Evolutionary conservation across 805 yeast genomes (phyloP), one percentile per base, ranked within the genome.

Genomic region (Myxozyma neglecta): DNA sequence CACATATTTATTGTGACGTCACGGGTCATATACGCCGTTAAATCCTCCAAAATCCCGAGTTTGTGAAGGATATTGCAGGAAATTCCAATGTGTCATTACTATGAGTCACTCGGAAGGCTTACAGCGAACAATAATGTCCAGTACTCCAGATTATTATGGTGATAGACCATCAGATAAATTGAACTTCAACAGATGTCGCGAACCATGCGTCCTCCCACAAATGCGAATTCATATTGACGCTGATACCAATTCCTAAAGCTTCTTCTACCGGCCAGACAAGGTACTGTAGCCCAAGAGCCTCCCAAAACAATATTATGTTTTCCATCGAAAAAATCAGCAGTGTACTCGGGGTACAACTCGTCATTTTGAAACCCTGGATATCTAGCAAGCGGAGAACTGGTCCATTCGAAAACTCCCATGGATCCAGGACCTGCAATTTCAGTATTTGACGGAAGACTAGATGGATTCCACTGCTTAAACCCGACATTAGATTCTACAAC

Each of bases 221-320:
- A 67, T 11, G 70, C 70, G 32, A 45, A 67, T 32, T 52, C 44
- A 45, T 67, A 67, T 14, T 44, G 52, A 47, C 70, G 52, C 55
- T 67, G 70, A 54, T 67, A 67, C 68, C 69, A 67, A 53, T 67
- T 67, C 42, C 70, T 53, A 46, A 67, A 67, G 49, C 65, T 64
- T 14, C 64, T 46, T 20, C 70, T 35, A 13, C 57, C 65, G 3
- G 62, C 53, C 24, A 67, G 42, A 10, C 70, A 53, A 13, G 68
- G 65, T 36, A 35, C 56, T 20, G 70, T 66, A 9, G 68, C 64
- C 68, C 69, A 67, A 9, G 68, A 64, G 14, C 70, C 70, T 11
- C 70, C 70, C 39, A 67, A 53, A n/a, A 67, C 70, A 10, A 67
- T 56, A 45, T 67, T 67, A 52, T 67, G 70, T 37, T 64, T 67